These are phyloP conservation scores for Yamadazyma buinensis DNA, from an alignment of 1,139 yeast genomes.

Conservation along the genomic window DNA sequence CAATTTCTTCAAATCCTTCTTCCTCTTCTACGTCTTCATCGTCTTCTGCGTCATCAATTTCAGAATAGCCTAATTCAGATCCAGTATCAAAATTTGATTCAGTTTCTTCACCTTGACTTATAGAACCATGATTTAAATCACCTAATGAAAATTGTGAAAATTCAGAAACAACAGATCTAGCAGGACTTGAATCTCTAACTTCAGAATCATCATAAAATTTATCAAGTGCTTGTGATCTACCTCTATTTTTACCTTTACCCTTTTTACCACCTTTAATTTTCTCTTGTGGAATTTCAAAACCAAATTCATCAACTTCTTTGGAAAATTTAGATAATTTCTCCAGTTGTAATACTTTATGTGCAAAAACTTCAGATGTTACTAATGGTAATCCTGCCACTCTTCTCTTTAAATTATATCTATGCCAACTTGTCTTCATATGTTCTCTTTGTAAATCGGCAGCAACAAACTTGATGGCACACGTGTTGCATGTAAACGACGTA, in stretches of 20 bases:
- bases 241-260: constrained; percentile 9
- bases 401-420: constrained; percentile 85
- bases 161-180: constrained; percentile 51
- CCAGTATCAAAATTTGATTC: constrained; percentile 47
- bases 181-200: constrained; percentile 45
- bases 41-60: constrained; percentile 3
- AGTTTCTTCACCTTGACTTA: constrained; percentile 5
- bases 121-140: neutral
- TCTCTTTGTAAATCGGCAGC: constrained; percentile 77
- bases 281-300: constrained; percentile 38
- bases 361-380: constrained; percentile 74
- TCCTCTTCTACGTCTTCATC: constrained; percentile 21
- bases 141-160: constrained; percentile 67
- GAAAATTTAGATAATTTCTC: constrained; percentile 24
- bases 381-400: constrained; percentile 84
- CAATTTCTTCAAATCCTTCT: constrained; percentile 20
- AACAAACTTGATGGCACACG: constrained; percentile 77
- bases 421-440: constrained; percentile 98
- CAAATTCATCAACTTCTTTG: constrained; percentile 62
- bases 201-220: neutral
- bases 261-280: constrained; percentile 3
- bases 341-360: constrained; percentile 58
- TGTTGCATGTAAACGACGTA: constrained; percentile 69
- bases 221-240: constrained; percentile 2
- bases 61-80: constrained; percentile 18